Evolutionary conservation across 495 filamentous ascomycete genomes (phyloP).

Genomic region (Daldinia vernicosa): DNA sequence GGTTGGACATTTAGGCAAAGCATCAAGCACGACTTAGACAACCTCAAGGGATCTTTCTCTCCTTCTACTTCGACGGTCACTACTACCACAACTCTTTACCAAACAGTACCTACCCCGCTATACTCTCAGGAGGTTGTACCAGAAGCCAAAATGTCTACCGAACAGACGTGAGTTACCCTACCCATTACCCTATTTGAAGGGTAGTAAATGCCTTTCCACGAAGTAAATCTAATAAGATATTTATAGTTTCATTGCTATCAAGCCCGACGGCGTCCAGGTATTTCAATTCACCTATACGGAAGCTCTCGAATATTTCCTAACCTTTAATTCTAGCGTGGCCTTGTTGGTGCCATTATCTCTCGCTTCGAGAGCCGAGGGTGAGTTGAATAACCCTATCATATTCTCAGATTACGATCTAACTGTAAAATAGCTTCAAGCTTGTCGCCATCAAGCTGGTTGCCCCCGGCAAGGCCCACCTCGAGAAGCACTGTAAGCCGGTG

Average conservation of each 20-base stretch:
- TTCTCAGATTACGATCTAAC: constrained; percentile 7
- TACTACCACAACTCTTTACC: constrained; percentile 50
- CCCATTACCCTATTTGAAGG: background rate
- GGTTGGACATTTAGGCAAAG: constrained; percentile 43
- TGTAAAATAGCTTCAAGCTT: constrained; percentile 84
- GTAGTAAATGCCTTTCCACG: constrained; percentile 6
- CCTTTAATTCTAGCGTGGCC: constrained; percentile 75
- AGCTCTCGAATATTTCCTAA: constrained; percentile 24
- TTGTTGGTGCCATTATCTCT: constrained; percentile 93
- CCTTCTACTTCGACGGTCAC: constrained; percentile 40
- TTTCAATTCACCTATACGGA: constrained; percentile 25
- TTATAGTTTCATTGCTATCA: constrained; percentile 95
- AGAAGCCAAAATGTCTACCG: constrained; percentile 77
- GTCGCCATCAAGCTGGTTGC: constrained; percentile 92
- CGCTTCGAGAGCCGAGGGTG: constrained; percentile 96
- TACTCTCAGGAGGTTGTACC: constrained; percentile 27
- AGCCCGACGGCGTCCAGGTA: constrained; percentile 99
- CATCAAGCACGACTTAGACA: constrained; percentile 41
- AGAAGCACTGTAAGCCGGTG: constrained; percentile 79
- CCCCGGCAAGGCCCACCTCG: constrained; percentile 90
- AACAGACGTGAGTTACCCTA: constrained; percentile 86
- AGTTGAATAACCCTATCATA: constrained; percentile 40
- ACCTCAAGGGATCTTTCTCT: constrained; percentile 46
- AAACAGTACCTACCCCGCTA: constrained; percentile 53
- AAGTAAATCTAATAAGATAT: constrained; percentile 55